A percentile compares a stretch with the other conserved stretches of the same genome.
Evolutionary conservation across 495 filamentous ascomycete species (phyloP).

Genomic region (Penicillium robsamsonii): DNA sequence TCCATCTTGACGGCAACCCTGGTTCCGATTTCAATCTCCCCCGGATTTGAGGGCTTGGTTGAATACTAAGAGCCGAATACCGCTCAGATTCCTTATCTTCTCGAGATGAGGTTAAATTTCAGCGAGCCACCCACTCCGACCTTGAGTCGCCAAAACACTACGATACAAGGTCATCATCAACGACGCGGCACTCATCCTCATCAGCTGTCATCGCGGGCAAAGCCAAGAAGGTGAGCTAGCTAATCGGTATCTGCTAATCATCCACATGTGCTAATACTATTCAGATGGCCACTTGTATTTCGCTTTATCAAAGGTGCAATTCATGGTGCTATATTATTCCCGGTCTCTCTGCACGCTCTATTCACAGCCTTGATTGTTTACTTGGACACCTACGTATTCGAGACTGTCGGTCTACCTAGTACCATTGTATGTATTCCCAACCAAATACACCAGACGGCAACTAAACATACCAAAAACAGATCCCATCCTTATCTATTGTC

Average conservation of each 20-base stretch:
- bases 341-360: constrained; percentile 61
- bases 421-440: constrained; percentile 53
- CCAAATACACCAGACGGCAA: background rate
- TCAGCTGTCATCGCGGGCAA: constrained; percentile 49
- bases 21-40: constrained; percentile 3
- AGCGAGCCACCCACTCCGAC: constrained; percentile 40
- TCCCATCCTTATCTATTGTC: constrained; percentile 75
- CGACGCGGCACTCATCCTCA: constrained; percentile 41
- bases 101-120: constrained; percentile 36
- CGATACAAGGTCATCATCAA: constrained; percentile 29
- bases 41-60: background rate
- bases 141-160: constrained; percentile 38
- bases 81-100: background rate
- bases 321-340: constrained; percentile 61
- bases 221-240: constrained; percentile 51
- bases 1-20: background rate
- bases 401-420: constrained; percentile 58
- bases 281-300: constrained; percentile 68
- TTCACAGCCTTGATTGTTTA: constrained; percentile 64
- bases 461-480: constrained; percentile 33
- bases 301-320: constrained; percentile 76
- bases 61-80: background rate
- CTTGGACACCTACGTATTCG: constrained; percentile 55
- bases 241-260: background rate
- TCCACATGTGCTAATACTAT: background rate